Base-by-base conservation (phyloP, 164 flowering plant species). In the Aristolochia contorta region DNA sequence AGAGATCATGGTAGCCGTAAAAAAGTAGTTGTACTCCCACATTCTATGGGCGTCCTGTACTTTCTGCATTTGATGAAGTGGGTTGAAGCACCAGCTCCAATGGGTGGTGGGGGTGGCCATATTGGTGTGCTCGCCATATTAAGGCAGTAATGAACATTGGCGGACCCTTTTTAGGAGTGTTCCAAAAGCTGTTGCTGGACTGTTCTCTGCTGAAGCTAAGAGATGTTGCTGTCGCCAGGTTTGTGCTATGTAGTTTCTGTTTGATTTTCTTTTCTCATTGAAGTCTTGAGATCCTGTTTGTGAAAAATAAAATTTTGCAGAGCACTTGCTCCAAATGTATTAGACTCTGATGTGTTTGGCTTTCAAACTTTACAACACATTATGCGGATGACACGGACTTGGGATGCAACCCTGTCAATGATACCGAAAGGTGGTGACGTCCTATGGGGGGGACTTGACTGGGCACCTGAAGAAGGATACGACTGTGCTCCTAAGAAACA, bases 381-480 rank as follows among this genome's bases (percentile, higher is more conserved):
- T 20, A 92, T 92, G 96, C 82, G 74, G 70, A 87, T 92, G 96
- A 82, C 82, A 6, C 92, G 98, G 22, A 84, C 96, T 30, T 92
- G 96, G 96, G 98, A 92, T 76, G 79, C 98, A 57, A 92, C 98
- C 46, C 84, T 89, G 98, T 92, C 98, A 47, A 92, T 92, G 98
- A 74, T 92, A 64, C 98, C 96, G 22, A 89, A 77, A 75, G 98
- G 98, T 30, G 98, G 98, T 59, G 89, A 89, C 62, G 82, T 84
- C 16, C 84, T 92, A 37, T 92, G 98, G 98, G 98, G 98, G 59
- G 87, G 75, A 67, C 82, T 89, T 55, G 91, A 92, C 58, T 87
- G 96, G 97, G 79, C 97, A 25, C 99, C 99, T 7, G 99, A 94
- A 66, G 89, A 85, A 73, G 79, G 82, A 52, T 74, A 69, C 66